Evolutionary conservation across 768 basidiomycete genomes (phyloP).

Genomic region (Calvatia gigantea): DNA sequence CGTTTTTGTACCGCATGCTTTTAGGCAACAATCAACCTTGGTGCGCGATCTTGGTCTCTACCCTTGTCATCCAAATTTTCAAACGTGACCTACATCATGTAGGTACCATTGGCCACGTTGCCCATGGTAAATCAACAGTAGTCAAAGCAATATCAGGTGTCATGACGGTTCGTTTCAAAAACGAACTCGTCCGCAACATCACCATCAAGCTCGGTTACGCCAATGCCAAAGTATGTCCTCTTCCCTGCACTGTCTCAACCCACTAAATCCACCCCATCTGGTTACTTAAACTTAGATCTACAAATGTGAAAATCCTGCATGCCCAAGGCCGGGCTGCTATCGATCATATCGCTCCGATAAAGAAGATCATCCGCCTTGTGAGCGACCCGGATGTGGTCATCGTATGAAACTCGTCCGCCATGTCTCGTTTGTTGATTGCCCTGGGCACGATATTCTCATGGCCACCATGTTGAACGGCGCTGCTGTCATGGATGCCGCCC

Average conservation of each 20-base stretch:
- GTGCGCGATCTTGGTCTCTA: conserved; percentile 34
- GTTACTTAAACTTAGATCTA: conserved; percentile 66
- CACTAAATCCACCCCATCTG: conserved; percentile 16
- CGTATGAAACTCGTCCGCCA: conserved; percentile 92
- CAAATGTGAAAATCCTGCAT: conserved; percentile 92
- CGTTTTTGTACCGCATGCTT: not conserved
- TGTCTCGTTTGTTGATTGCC: conserved; percentile 98
- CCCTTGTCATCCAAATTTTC: conserved; percentile 1
- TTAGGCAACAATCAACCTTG: conserved; percentile 93
- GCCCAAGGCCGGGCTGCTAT: conserved; percentile 93
- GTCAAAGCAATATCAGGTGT: conserved; percentile 99
- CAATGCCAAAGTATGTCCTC: conserved; percentile 83
- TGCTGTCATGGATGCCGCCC: conserved; percentile 98
- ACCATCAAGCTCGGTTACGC: conserved; percentile 99
- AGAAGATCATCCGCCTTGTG: conserved; percentile 91
- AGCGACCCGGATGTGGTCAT: conserved; percentile 86
- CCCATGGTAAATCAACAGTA: conserved; percentile 94
- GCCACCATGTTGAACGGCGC: conserved; percentile 99
- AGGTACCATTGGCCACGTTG: conserved; percentile 99
- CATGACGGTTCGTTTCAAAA: conserved; percentile 98
- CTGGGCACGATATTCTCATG: conserved; percentile 99
- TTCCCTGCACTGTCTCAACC: not conserved
- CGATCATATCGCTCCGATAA: conserved; percentile 92
- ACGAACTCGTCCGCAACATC: conserved; percentile 97
- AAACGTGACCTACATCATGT: conserved; percentile 10